phyloP scores from a whole-genome alignment of 805 yeast genomes.

The Metschnikowia sp. region DNA sequence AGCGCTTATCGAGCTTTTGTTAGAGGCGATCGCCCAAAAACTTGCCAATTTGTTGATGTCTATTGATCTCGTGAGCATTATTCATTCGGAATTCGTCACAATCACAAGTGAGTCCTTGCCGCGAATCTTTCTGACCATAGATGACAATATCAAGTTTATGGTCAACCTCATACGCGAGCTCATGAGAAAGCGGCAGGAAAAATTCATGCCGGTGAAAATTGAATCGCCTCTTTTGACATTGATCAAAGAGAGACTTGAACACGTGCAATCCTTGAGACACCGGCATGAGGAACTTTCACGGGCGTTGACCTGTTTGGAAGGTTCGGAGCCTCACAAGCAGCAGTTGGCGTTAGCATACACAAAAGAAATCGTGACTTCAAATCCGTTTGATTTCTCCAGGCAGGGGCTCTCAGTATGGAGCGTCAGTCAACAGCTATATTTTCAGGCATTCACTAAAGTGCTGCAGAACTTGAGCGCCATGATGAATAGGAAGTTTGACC shows the following conservation, averaged over 20 bases:
- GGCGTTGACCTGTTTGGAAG: constrained; percentile 26
- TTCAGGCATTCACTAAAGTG: constrained; percentile 18
- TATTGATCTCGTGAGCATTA: constrained; percentile 43
- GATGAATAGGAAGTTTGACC: constrained; percentile 25
- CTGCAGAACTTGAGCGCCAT: constrained; percentile 21
- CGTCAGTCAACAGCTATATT: constrained; percentile 27
- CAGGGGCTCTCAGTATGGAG: constrained; percentile 30
- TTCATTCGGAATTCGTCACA: constrained; percentile 36
- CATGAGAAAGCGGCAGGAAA: constrained; percentile 68
- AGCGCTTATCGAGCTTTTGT: constrained; percentile 60
- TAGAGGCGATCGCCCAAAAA: constrained; percentile 51
- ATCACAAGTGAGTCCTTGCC: constrained; percentile 20
- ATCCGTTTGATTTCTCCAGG: constrained; percentile 31
- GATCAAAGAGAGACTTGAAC: constrained; percentile 42
- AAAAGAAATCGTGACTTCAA: constrained; percentile 25
- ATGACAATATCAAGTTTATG: constrained; percentile 59
- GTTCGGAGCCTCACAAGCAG: constrained; percentile 13
- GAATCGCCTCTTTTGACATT: constrained; percentile 34
- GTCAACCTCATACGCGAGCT: constrained; percentile 69
- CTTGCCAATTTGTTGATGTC: constrained; percentile 37
- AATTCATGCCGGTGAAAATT: constrained; percentile 62
- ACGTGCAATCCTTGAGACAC: constrained; percentile 44
- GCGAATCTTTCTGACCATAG: constrained; percentile 49
- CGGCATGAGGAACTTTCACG: constrained; percentile 50
- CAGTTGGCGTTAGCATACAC: constrained; percentile 28